Base-by-base conservation (phyloP, 2,329 filamentous ascomycete genomes). In the Xylariaceae sp. region DNA sequence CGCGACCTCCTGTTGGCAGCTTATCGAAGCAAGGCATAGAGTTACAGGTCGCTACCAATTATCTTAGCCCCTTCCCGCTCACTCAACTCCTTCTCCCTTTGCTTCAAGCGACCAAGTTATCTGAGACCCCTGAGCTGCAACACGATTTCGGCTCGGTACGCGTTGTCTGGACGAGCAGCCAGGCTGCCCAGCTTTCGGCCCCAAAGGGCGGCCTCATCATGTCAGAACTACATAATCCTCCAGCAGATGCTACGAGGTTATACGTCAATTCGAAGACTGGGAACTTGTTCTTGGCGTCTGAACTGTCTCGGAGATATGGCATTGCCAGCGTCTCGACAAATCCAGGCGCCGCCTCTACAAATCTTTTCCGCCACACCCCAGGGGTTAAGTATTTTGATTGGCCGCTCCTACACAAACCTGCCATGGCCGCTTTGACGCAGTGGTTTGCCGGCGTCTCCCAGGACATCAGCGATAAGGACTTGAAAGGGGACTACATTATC, bases 21-120 rank as follows among this genome's bases (percentile, higher is more conserved):
- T 50, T 53, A 1, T 70, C 67, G 2, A 61, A 53, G 9, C 73
- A 75, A 39, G 71, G 67, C 3, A 54, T 72, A n/a, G 72, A 75
- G 50, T 33, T 66, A 2, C 66, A 73, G 48, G 39, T 74, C 0
- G 72, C 68, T 3, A 65, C 69, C 23, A 69, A 75, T 35, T 74
- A 68, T 37, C 59, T 74, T 20, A 71, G 65, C 0, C 67, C 69
- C 1, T 64, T 73, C 21, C 58, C 73, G 8, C 62, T 76, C 48
- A 72, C 71, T 0, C 61, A 66, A 24, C 61, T 72, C 2, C 68
- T 76, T 3, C 41, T 70, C 7, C 67, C 70, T 9, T 59, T 65
- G 6, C 64, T 76, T 2, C 61, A 63, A 11, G 61, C 57, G 2
- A 26, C 32, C 6, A 64, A 68, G 1, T 62, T 53, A 2, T 15